These are phyloP conservation scores for Hevea brasiliensis DNA, from an alignment of 345 rosid genomes.

Conservation along the genomic window DNA sequence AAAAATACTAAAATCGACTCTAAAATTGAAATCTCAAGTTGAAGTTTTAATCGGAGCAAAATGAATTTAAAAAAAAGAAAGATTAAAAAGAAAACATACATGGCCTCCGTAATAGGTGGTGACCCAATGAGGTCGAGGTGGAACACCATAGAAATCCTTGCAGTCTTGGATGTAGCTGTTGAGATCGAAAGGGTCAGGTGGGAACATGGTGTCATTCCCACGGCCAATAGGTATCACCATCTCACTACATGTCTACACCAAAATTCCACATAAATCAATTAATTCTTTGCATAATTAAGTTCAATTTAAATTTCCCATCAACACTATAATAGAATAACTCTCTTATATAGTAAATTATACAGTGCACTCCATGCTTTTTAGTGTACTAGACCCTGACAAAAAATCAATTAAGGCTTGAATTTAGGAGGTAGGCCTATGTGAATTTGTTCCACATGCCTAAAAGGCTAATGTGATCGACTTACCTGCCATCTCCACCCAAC, in stretches of 20 bases:
- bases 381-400: no score
- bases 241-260: slow-evolving; percentile 46
- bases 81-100: not conserved
- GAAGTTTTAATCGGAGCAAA: slow-evolving; percentile 44
- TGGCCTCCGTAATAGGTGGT: no score
- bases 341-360: no score
- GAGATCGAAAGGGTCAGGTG: slow-evolving; percentile 25
- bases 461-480: not conserved
- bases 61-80: slow-evolving; percentile 47
- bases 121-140: no score
- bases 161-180: slow-evolving; percentile 7
- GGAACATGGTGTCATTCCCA: slow-evolving; percentile 43
- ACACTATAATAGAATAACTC: no score
- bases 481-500: slow-evolving; percentile 56
- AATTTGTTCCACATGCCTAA: not conserved
- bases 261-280: not conserved
- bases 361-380: no score
- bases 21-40: no score
- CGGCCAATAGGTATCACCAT: slow-evolving; percentile 48
- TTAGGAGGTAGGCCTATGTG: not conserved
- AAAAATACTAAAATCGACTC: no score
- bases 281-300: no score
- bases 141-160: no score
- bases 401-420: no score
- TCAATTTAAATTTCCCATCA: no score